Conservation (phyloP, 164 flowering plant species). For the Vitis cinerea region DNA sequence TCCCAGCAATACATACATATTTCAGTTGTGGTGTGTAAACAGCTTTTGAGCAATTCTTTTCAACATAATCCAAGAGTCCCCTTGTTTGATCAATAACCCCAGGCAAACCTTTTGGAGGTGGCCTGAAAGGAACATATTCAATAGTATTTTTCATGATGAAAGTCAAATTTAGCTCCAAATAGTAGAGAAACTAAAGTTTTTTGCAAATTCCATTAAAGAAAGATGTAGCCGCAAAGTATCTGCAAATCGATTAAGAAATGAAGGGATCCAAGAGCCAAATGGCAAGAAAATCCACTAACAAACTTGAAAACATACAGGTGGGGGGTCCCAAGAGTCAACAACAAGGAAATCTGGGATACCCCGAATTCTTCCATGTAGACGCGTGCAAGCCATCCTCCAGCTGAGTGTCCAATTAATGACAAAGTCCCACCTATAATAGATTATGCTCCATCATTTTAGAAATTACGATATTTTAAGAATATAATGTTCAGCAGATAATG, state of each 20-base stretch:
- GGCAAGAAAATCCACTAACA: too few relatives aligned
- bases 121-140: slow-evolving; percentile 40
- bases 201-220: background rate
- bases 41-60: slow-evolving; percentile 64
- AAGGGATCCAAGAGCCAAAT: too few relatives aligned
- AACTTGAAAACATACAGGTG: slow-evolving; percentile 53
- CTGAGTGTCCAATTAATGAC: slow-evolving; percentile 90
- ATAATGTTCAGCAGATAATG: background rate
- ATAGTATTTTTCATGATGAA: background rate
- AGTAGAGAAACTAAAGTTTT: background rate
- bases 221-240: too few relatives aligned
- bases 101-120: slow-evolving; percentile 76
- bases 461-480: background rate
- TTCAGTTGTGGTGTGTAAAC: slow-evolving; percentile 66
- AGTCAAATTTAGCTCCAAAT: background rate
- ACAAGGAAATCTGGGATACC: slow-evolving; percentile 56
- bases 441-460: background rate
- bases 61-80: slow-evolving; percentile 82
- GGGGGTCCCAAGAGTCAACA: slow-evolving; percentile 93
- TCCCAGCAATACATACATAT: slow-evolving; percentile 90
- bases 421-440: slow-evolving; percentile 51
- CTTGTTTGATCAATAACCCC: slow-evolving; percentile 97
- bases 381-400: slow-evolving; percentile 99
- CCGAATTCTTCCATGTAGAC: slow-evolving; percentile 90
- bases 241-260: too few relatives aligned